Evolutionary conservation across 345 rosid species (phyloP).

Genomic region (Garcia nutans): DNA sequence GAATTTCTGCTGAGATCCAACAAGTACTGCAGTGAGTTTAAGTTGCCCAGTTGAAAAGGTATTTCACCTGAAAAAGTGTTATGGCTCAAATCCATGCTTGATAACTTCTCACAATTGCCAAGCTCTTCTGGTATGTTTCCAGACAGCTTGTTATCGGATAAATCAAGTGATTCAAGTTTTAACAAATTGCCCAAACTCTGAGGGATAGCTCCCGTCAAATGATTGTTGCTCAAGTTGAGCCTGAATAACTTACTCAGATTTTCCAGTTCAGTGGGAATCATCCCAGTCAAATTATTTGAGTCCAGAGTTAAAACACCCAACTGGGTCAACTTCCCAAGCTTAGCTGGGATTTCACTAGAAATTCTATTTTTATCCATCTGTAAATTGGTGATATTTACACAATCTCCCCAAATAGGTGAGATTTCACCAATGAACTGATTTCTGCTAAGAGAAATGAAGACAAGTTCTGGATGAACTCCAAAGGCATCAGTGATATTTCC

Average conservation of each 20-base stretch:
- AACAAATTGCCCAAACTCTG: constrained; percentile 32
- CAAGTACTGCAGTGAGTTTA: constrained; percentile 35
- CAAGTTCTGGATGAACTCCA: constrained; percentile 45
- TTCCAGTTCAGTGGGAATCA: constrained; percentile 50
- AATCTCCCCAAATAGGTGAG: constrained; percentile 61
- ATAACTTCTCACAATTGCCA: constrained; percentile 35
- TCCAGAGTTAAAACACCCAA: constrained; percentile 41
- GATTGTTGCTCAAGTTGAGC: constrained; percentile 54
- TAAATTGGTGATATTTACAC: constrained; percentile 49
- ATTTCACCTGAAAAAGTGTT: constrained; percentile 54
- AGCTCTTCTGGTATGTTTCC: constrained; percentile 45
- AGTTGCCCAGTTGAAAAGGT: constrained; percentile 45
- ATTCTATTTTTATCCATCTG: constrained; percentile 52
- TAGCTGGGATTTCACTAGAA: constrained; percentile 51
- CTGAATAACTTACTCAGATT: constrained; percentile 36
- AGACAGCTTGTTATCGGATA: constrained; percentile 42
- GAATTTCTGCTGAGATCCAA: constrained; percentile 70
- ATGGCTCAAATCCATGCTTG: constrained; percentile 53
- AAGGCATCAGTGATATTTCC: constrained; percentile 57
- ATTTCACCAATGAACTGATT: constrained; percentile 54
- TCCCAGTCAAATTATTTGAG: constrained; percentile 50
- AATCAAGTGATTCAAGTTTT: constrained; percentile 40
- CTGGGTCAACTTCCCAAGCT: constrained; percentile 45
- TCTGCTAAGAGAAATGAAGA: constrained; percentile 38
- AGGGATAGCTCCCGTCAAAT: constrained; percentile 47